A percentile compares a stretch with the other conserved stretches of the same genome.
phyloP scores from a whole-genome alignment of 2,329 filamentous ascomycete species.

The Dryadomyces quercivorus region DNA sequence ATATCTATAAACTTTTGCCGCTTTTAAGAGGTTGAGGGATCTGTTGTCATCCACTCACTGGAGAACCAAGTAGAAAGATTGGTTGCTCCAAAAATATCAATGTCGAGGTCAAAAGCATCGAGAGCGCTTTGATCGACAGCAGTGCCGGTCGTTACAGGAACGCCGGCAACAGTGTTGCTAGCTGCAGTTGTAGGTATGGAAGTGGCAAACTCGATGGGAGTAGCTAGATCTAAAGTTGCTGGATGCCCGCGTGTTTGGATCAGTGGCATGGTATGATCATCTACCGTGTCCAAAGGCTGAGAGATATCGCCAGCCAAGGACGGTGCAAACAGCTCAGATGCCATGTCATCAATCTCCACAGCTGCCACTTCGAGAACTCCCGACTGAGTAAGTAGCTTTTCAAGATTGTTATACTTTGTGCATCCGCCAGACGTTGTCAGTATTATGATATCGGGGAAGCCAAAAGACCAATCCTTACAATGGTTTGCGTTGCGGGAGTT shows the following conservation, averaged over 20 bases:
- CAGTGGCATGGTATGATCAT: neutral
- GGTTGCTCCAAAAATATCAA: conserved; percentile 14
- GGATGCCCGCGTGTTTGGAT: neutral
- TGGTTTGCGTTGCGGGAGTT: conserved; percentile 36
- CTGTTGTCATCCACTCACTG: conserved; percentile 14
- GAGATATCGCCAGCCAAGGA: neutral
- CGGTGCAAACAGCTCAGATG: conserved; percentile 5
- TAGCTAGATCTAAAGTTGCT: neutral
- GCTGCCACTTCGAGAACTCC: conserved; percentile 6
- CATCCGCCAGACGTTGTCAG: too few species aligned
- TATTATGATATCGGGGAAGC: too few species aligned
- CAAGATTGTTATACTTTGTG: conserved; percentile 29
- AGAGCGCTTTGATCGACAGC: conserved; percentile 9
- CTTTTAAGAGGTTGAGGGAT: neutral
- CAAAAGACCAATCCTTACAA: conserved; percentile 20
- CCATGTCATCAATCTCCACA: conserved; percentile 12
- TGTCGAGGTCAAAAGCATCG: conserved; percentile 21
- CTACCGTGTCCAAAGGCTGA: neutral
- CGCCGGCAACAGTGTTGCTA: neutral
- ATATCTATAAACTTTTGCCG: neutral
- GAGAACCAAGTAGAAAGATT: conserved; percentile 13
- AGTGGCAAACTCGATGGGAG: neutral
- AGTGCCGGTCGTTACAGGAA: neutral
- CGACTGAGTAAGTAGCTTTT: conserved; percentile 32
- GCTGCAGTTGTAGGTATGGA: neutral